Evolutionary conservation across 2,329 filamentous ascomycete species (phyloP), one percentile per base, ranked within the genome.

Genomic region (Arthrobotrys musiformis): DNA sequence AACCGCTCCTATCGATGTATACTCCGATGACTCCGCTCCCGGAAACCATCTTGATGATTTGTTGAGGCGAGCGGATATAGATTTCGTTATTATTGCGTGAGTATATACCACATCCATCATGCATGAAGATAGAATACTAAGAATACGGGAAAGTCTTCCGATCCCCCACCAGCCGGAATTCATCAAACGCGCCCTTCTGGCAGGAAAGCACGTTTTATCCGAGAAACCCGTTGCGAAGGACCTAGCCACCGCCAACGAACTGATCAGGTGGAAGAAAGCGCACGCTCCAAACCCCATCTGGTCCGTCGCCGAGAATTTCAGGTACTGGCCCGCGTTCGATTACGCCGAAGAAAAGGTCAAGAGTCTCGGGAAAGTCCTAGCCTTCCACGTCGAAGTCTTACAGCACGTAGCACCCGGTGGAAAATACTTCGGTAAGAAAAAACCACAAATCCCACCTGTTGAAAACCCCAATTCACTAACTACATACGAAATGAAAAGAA

Each of bases 301-400:
- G 83, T 85, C 85, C 13, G 86, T 94, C 2, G 92, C 90, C 0
- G 92, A 94, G 83, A 93, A 94, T 83, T 91, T 89, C 81, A 87
- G 92, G 61, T 93, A 89, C 84, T 82, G 88, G 68, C 85, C 87
- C 30, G 85, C 85, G 9, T 89, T 89, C 81, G 72, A 83, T 11
- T 87, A 87, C 79, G 90, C 86, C 0, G 83, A 84, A 0, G 80
- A 85, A 67, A 84, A 87, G 78, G 83, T 88, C 7, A 82, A 86
- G 76, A 83, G 85, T 56, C 83, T 90, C 0, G 89, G 89, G 9
- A 85, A 85, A 76, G 82, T 90, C 0, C 83, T 88, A 1, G 84
- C 86, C 13, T 91, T 91, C 82, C 83, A 85, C 15, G 82, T 86
- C 3, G 83, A 85, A 37, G 81, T 86, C 68, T 84, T 85, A 75